Evolutionary conservation across 2,329 filamentous ascomycete species (phyloP), one percentile per base, ranked within the genome.

Genomic region (Colletotrichum tofieldiae): DNA sequence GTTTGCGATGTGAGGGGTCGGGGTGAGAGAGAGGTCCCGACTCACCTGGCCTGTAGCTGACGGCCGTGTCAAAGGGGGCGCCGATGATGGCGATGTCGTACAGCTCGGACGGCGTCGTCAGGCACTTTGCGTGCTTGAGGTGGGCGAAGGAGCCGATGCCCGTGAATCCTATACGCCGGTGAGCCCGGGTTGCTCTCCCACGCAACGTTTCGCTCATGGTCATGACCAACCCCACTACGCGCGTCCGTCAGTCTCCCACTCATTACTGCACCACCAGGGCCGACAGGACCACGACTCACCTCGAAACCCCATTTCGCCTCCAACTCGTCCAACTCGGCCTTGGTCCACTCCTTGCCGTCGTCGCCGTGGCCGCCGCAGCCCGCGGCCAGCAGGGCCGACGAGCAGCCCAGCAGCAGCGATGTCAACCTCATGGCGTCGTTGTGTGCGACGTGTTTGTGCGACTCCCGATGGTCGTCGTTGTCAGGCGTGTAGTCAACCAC

Each of bases 71-170:
- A 77, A 94, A 94, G 0, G 93, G 93, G 0, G 89, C 91, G 6
- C 93, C 93, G 69, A 94, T 86, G 68, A 94, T 89, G 71, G 88
- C 93, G 76, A 94, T 93, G 79, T 94, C 93, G 77, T 90, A 94
- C 18, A 83, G 82, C 78, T 90, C 88, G 35, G 86, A 83, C 1
- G 91, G 91, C 58, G 88, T 88, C n/a, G 90, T 89, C 45, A 94
- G 85, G 76, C 93, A 94, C 78, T 91, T 93, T 74, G 89, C 86
- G 75, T 94, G 86, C 76, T 89, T 86, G 39, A 94, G 85, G 77
- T 94, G 93, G 49, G 92, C 93, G 81, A 94, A 95, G 45, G 91
- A 91, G 65, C 91, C 91, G 74, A 96, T 93, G 71, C 94, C 94
- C 37, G 89, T 88, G 80, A 94, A 96, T 1, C 67, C 73, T 74